Evolutionary conservation across 2,329 filamentous ascomycete genomes (phyloP), one percentile per base, ranked within the genome.

Genomic region (Botrytis galanthina): DNA sequence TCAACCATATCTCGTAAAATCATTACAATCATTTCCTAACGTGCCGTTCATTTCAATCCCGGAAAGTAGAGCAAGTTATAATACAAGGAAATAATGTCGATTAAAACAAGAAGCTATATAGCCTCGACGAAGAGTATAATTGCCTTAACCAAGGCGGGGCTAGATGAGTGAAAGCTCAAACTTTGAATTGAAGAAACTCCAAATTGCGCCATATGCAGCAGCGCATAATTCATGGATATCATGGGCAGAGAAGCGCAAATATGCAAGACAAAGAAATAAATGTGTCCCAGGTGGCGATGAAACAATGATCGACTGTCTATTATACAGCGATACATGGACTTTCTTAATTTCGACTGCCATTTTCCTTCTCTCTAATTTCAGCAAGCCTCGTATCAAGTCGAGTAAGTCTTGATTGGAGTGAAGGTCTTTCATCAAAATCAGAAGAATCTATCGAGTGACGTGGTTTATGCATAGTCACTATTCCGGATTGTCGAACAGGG

Each of bases 381-480:
- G 76, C 76, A 59, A 80, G 76, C 72, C 75, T 80, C 4, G 73
- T 57, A 57, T 79, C 78, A 7, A 80, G 75, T 35, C 76, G 75
- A 35, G 77, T 73, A 37, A 81, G 76, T 22, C 79, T 75, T 61
- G 77, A 77, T 61, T 78, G 76, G 5, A 80, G 71, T 37, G 76
- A 77, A 32, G 76, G 75, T 12, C 78, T 78, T 61, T 76, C 74
- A 9, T 76, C 76, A 59, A 81, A 80, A 70, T 81, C 80, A 35
- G 79, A 78, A 14, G 79, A 80, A 44, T 80, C 79, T 16, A 81
- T 80, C 5, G 80, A 81, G 18, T 76, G 77, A 20, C 78, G 78
- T 44, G 83, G 80, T 76, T 87, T 86, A 76, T 89, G 87, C 51
- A 89, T 83, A 0, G 88, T 91, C 18, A 88, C 86, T 79, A 88